Conservation (phyloP, 805 yeast genomes). For the Myxozyma melibiosi region DNA sequence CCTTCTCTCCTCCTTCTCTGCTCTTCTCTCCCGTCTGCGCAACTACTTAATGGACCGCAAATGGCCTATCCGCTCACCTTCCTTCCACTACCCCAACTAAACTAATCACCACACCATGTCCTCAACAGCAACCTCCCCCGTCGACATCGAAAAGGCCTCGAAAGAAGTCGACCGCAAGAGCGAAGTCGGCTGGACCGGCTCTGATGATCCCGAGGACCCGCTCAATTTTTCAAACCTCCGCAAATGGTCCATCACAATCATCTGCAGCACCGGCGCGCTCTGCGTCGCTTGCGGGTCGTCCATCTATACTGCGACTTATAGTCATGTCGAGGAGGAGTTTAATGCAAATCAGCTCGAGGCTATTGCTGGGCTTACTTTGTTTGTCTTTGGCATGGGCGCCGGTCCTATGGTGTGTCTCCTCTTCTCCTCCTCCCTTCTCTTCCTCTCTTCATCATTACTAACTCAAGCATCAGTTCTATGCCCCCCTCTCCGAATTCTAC, state of each 20-base stretch:
- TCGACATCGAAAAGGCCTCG: neutral
- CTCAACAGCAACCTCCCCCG: neutral
- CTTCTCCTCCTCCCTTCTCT: no score
- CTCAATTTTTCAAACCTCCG: constrained; percentile 39
- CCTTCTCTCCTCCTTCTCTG: neutral
- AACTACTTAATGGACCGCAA: neutral
- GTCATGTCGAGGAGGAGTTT: constrained; percentile 45
- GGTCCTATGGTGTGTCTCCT: constrained; percentile 54
- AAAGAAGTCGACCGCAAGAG: neutral
- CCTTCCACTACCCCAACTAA: no score
- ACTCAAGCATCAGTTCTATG: no score
- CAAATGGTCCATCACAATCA: constrained; percentile 47
- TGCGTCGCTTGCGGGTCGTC: constrained; percentile 53
- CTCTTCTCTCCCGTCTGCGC: neutral
- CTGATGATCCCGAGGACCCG: constrained; percentile 45
- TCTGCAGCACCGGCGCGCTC: constrained; percentile 35
- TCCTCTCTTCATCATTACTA: no score
- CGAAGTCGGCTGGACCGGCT: constrained; percentile 35
- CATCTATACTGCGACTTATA: constrained; percentile 50
- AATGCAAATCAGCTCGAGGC: constrained; percentile 50
- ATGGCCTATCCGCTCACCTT: no score
- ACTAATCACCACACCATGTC: no score
- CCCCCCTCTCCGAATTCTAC: constrained; percentile 70
- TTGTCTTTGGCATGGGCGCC: constrained; percentile 62
- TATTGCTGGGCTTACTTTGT: constrained; percentile 54